phyloP scores from a whole-genome alignment of 768 basidiomycete genomes.

The Tricholoma terreum region DNA sequence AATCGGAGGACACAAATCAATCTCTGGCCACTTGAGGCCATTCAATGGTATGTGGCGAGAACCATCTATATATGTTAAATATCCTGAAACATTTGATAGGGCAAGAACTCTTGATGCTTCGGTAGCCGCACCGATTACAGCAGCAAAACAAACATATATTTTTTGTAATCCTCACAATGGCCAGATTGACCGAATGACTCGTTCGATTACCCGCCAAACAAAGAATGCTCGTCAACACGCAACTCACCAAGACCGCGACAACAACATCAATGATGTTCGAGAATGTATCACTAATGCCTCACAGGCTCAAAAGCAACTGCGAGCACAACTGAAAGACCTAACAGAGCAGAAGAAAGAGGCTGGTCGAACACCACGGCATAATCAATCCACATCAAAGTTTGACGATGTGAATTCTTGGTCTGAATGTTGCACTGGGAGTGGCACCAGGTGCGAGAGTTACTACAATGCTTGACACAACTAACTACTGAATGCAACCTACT shows the following conservation, averaged over 20 bases:
- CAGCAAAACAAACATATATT: neutral
- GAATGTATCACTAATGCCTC: neutral
- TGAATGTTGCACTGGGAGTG: too few species aligned
- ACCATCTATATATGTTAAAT: neutral
- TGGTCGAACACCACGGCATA: neutral
- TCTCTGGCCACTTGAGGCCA: too few species aligned
- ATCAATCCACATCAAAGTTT: neutral
- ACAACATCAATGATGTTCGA: neutral
- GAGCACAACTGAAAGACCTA: neutral
- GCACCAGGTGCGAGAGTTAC: too few species aligned
- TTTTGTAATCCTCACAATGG: neutral
- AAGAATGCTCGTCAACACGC: neutral
- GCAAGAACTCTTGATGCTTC: neutral
- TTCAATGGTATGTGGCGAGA: neutral
- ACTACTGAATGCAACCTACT: neutral
- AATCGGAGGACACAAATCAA: too few species aligned
- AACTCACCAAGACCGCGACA: neutral
- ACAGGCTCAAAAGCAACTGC: neutral
- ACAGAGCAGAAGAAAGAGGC: neutral
- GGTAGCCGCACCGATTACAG: neutral
- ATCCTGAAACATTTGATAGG: neutral
- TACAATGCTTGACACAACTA: too few species aligned
- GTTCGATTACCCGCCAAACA: neutral
- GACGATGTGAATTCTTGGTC: neutral
- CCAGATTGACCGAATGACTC: neutral